These are phyloP conservation scores for Aspergillus ellipticus DNA, from an alignment of 495 filamentous ascomycete genomes.

Conservation along the genomic window DNA sequence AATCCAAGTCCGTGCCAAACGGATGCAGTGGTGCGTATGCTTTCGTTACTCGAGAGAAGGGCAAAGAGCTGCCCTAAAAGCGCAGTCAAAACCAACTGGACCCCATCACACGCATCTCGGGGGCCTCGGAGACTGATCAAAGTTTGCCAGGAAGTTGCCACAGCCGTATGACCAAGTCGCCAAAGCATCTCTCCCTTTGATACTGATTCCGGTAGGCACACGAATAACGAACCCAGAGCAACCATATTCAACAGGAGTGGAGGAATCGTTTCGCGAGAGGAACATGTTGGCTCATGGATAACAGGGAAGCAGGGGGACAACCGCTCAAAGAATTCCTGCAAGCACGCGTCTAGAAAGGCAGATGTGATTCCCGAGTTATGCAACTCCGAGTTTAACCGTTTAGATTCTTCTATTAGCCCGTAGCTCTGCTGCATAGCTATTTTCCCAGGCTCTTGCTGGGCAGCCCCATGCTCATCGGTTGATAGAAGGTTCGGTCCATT, in stretches of 20 bases:
- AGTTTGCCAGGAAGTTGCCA: conserved; percentile 18
- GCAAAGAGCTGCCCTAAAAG: conserved; percentile 19
- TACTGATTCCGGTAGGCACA: conserved; percentile 7
- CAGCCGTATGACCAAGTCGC: conserved; percentile 18
- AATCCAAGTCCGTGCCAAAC: conserved; percentile 19
- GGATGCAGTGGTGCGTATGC: conserved; percentile 14
- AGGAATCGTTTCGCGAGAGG: conserved; percentile 12
- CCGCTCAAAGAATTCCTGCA: conserved; percentile 17
- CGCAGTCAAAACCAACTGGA: conserved; percentile 17
- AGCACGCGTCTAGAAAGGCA: conserved; percentile 14
- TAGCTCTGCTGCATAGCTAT: conserved; percentile 13
- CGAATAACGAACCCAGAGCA: conserved; percentile 17
- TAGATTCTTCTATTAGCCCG: conserved; percentile 16
- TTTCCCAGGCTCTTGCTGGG: conserved; percentile 7
- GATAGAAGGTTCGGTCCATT: not conserved
- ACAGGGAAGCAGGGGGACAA: conserved; percentile 14
- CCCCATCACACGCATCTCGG: conserved; percentile 18
- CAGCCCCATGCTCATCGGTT: not conserved
- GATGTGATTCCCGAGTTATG: conserved; percentile 16
- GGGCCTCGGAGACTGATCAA: conserved; percentile 13
- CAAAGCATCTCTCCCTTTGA: conserved; percentile 19
- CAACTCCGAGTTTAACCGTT: conserved; percentile 13
- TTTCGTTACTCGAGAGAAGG: conserved; percentile 11
- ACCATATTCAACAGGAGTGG: conserved; percentile 20
- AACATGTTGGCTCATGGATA: conserved; percentile 14